Base-by-base conservation (phyloP, 2,329 filamentous ascomycete genomes). In the Juglanconis oblonga region DNA sequence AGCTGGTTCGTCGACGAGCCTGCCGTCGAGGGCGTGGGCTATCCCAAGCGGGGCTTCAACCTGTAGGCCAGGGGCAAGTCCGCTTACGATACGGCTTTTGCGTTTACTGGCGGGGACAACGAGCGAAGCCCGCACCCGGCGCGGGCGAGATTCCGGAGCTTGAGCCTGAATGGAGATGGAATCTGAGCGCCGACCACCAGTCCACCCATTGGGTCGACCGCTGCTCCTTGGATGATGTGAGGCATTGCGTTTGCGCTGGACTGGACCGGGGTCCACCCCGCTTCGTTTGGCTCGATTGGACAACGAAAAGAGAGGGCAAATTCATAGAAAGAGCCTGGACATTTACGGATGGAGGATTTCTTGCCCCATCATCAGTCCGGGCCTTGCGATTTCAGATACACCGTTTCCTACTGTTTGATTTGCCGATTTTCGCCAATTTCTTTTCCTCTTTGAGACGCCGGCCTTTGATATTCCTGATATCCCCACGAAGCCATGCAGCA, bases 1-100 rank as follows among this genome's bases (percentile, higher is more conserved):
- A 95, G 87, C 77, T 99, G 95, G 95, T 98, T 99, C 73, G 92
- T 93, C 48, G 95, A 98, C 73, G 83, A 87, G 69, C 81, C 90
- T 4, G 94, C 95, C 51, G 87, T 96, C 11, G 89, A 97, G 70
- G 92, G 91, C 4, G 91, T 99, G 11, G 80, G 81, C 62, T 97
- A 91, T 71, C 91, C 93, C 31, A 83, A 89, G 71, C 87, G 90
- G 67, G 87, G 90, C 24, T 85, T 83, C 68, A 74, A 70, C 63
- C 72, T 85, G 70, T 84, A 85, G 1, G 83, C 82, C 5, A 85
- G 71, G 61, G 85, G 72, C 66, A 67, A 52, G 52, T n/a, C 36
- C 17, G 40, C 44, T 38, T 58, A 57, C 57, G 57, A 55, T 31
- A 35, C 44, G 32, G 57, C 36, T 17, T 48, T 36, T 48, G 54